Evolutionary conservation across 225 moss, liverwort and hornwort genomes (phyloP).

Genomic region (Climacium dendroides): DNA sequence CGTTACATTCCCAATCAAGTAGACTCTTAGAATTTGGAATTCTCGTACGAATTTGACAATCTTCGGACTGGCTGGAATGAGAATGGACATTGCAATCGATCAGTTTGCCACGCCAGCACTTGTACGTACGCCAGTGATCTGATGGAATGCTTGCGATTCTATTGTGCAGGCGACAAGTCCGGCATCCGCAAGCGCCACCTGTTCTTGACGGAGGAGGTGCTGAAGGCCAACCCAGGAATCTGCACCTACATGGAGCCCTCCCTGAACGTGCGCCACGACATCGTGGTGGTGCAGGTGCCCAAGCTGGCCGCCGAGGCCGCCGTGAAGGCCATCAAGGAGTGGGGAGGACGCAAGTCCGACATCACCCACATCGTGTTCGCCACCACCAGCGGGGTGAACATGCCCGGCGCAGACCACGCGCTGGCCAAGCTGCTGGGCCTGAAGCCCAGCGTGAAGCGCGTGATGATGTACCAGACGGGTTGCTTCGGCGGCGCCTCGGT

Average conservation of each 20-base stretch:
- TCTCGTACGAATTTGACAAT: no score
- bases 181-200: conserved; percentile 21
- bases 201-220: conserved; percentile 20
- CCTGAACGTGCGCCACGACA: conserved; percentile 9
- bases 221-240: conserved; percentile 30
- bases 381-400: conserved; percentile 7
- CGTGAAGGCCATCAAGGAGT: conserved; percentile 27
- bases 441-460: conserved; percentile 23
- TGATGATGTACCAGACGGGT: not conserved
- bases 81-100: not conserved
- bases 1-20: not conserved
- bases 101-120: not conserved
- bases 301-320: conserved; percentile 26
- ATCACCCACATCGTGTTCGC: conserved; percentile 5
- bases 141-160: not conserved
- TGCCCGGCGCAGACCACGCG: conserved; percentile 36
- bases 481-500: not conserved
- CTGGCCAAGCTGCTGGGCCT: conserved; percentile 34
- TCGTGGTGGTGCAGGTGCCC: conserved; percentile 22
- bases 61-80: not conserved
- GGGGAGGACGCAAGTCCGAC: conserved; percentile 1
- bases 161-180: conserved; percentile 21
- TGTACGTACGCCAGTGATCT: no score
- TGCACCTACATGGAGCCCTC: conserved; percentile 31
- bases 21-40: no score